Conservation (phyloP, 2,329 filamentous ascomycete genomes). For the Fusarium decemcellulare region DNA sequence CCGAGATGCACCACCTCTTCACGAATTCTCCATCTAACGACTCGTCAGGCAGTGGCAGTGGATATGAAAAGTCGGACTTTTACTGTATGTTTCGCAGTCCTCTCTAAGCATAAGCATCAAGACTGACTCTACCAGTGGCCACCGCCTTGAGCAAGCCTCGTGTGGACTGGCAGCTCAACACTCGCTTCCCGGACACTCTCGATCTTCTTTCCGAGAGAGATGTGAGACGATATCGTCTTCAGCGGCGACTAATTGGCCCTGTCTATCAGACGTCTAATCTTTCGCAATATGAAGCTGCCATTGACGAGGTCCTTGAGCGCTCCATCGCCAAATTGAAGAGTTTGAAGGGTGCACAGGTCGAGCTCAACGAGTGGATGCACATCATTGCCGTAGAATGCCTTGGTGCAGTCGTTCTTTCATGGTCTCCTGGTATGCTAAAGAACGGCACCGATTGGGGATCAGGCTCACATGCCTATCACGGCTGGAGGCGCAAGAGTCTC, state of each 20-base stretch:
- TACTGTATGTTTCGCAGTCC: slow-evolving; percentile 57
- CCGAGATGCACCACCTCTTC: neutral
- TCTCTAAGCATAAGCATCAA: neutral
- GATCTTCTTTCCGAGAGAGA: slow-evolving; percentile 67
- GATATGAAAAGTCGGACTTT: slow-evolving; percentile 67
- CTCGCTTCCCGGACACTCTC: slow-evolving; percentile 59
- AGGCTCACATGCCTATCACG: slow-evolving; percentile 63
- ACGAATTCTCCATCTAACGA: neutral
- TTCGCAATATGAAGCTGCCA: slow-evolving; percentile 55
- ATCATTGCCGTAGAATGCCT: slow-evolving; percentile 68
- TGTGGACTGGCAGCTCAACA: slow-evolving; percentile 55
- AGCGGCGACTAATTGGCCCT: slow-evolving; percentile 65
- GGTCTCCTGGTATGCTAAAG: slow-evolving; percentile 65
- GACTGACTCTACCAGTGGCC: slow-evolving; percentile 53
- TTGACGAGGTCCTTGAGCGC: slow-evolving; percentile 57
- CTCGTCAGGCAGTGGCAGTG: slow-evolving; percentile 58
- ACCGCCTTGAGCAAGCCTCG: slow-evolving; percentile 60
- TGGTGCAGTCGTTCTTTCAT: slow-evolving; percentile 64
- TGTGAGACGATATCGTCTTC: slow-evolving; percentile 61
- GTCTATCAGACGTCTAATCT: slow-evolving; percentile 61
- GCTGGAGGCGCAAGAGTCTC: slow-evolving; percentile 67
- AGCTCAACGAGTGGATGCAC: slow-evolving; percentile 70
- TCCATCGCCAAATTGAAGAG: slow-evolving; percentile 53
- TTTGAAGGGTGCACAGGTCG: slow-evolving; percentile 57
- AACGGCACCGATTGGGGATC: slow-evolving; percentile 61